Percentiles rank a stretch among this genome's conserved stretches.
Conservation (phyloP, 75 land plant genomes). For the Pinus taeda region DNA sequence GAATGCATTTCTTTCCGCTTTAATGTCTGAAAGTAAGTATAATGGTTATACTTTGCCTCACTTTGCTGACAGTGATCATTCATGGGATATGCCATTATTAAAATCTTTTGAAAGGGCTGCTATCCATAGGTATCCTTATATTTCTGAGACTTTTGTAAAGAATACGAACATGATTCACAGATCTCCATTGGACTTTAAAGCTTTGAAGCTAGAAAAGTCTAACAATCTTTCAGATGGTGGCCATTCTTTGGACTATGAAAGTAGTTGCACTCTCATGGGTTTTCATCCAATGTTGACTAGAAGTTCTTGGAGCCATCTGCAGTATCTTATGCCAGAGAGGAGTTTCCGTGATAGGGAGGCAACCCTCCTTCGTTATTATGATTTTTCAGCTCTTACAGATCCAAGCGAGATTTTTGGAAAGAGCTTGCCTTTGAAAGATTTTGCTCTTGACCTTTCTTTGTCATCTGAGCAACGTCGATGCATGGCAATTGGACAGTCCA, state of each 20-base stretch:
- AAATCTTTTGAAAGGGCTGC: neutral
- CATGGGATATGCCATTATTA: constrained; percentile 1
- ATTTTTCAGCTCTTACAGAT: constrained; percentile 48
- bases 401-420: constrained; percentile 23
- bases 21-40: neutral
- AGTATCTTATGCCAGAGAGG: constrained; percentile 9
- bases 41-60: constrained; percentile 1
- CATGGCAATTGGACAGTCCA: neutral
- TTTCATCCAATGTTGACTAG: constrained; percentile 41
- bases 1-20: constrained; percentile 28
- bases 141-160: constrained; percentile 6
- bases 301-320: constrained; percentile 8
- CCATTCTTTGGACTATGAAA: constrained; percentile 4
- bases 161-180: neutral
- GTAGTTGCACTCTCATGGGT: constrained; percentile 20
- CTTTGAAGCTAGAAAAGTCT: neutral
- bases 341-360: neutral
- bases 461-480: neutral
- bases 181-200: constrained; percentile 1
- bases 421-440: neutral
- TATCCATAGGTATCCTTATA: neutral
- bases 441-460: neutral
- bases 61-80: neutral
- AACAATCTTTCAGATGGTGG: neutral
- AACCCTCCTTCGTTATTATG: constrained; percentile 29